Conservation (phyloP, 768 basidiomycete species). For the Lentinula sp. region DNA sequence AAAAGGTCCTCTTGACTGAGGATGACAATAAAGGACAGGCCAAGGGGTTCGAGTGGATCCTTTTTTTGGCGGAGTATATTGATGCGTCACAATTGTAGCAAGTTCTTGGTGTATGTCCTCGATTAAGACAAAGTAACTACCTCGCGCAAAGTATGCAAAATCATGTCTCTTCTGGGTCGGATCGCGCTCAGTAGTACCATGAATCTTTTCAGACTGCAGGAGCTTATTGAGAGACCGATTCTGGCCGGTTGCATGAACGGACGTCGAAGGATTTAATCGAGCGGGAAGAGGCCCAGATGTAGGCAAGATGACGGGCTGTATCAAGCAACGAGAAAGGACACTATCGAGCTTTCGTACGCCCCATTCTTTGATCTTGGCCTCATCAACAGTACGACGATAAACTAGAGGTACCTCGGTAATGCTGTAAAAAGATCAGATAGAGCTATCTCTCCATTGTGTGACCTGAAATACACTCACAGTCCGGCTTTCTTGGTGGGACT, state of each 20-base stretch:
- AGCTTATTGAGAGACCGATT: constrained; percentile 53
- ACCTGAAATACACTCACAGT: constrained; percentile 40
- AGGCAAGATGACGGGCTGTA: constrained; percentile 21
- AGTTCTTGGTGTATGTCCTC: constrained; percentile 84
- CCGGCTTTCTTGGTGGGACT: constrained; percentile 58
- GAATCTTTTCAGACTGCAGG: constrained; percentile 75
- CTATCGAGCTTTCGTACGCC: constrained; percentile 62
- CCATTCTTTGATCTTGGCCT: constrained; percentile 78
- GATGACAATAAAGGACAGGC: constrained; percentile 82
- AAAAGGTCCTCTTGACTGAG: constrained; percentile 68
- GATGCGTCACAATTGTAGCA: constrained; percentile 78
- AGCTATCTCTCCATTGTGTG: not conserved
- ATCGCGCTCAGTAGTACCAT: constrained; percentile 91
- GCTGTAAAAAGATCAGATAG: not conserved
- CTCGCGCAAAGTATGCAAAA: constrained; percentile 78
- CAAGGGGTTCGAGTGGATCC: constrained; percentile 59
- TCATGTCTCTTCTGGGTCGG: constrained; percentile 83
- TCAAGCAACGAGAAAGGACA: constrained; percentile 63
- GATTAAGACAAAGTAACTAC: constrained; percentile 78
- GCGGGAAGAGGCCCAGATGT: constrained; percentile 18
- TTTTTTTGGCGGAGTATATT: constrained; percentile 60
- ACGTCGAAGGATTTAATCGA: constrained; percentile 16
- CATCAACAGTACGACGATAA: constrained; percentile 45
- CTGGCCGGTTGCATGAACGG: constrained; percentile 24
- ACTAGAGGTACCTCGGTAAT: not conserved